Base-by-base conservation (phyloP, 2,329 filamentous ascomycete species). In the Cercospora brassicicola region DNA sequence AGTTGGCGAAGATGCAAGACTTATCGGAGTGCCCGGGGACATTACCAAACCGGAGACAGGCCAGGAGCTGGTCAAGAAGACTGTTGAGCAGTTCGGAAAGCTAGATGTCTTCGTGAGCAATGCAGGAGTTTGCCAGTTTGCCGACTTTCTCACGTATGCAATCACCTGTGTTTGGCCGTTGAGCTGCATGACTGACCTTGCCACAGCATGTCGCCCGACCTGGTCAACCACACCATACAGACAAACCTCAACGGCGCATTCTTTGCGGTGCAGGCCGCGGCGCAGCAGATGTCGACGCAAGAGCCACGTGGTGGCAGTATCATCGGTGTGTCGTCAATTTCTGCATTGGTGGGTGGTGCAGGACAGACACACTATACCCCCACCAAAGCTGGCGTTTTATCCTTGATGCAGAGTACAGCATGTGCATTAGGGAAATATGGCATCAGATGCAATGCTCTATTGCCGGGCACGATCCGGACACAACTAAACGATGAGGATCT, bases 171-270 rank as follows among this genome's bases (percentile, higher is more conserved):
- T 59, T 39, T 45, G 31, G 28, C 26, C 36, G 36, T 18, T n/a
- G 55, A 36, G 59, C 28, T 30, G 39, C 45, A 53, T 8, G 23
- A 31, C 63, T 70, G 60, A 68, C 45, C 13, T 66, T 31, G 10
- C 55, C n/a, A 51, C 66, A 88, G 87, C 20, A 86, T 96, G 53
- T 84, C 88, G 9, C 86, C 88, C 1, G 86, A 90, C 66, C 88
- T 96, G 64, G 91, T 93, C 76, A 82, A 86, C 69, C 83, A 84
- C 64, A 96, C 93, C 2, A 83, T 96, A 48, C 83, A 86, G 42
- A 94, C 91, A 60, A 97, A 97, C 81, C 88, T 97, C 72, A 89
- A 90, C 73, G 93, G 93, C 55, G 91, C 93, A n/a, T 96, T 96
- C 82, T 94, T 93, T 82, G 86, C 91, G 39, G 90, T 91, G 23